Evolutionary conservation across 257 asterid genomes (phyloP).

Genomic region (Schizonepeta tenuifolia): DNA sequence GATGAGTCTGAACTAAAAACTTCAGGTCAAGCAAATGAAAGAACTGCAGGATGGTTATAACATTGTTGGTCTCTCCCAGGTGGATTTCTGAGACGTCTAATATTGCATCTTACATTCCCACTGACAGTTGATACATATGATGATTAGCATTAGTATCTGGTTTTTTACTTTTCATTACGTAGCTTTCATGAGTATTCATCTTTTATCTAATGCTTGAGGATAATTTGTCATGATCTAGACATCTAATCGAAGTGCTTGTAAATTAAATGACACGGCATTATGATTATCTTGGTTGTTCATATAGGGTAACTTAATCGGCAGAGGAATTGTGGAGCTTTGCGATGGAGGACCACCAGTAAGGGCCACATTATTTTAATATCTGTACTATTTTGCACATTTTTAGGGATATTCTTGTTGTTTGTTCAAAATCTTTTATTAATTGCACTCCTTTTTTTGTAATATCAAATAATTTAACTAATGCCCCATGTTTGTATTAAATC

Average conservation of each 20-base stretch:
- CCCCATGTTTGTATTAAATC: too few species aligned
- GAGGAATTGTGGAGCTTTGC: constrained; percentile 87
- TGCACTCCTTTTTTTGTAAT: neutral
- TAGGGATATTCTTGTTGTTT: constrained; percentile 4
- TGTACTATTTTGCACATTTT: neutral
- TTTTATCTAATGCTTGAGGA: constrained; percentile 10
- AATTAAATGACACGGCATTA: constrained; percentile 19
- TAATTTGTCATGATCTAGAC: neutral
- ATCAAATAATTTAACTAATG: neutral
- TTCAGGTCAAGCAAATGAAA: constrained; percentile 86
- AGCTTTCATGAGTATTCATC: neutral
- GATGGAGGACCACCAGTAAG: constrained; percentile 96
- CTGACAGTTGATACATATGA: neutral
- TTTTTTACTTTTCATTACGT: too few species aligned
- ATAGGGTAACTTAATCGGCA: constrained; percentile 92
- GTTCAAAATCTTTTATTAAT: neutral
- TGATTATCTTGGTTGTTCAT: constrained; percentile 37
- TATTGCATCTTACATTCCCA: neutral
- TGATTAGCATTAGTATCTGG: neutral
- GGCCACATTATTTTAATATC: constrained; percentile 17
- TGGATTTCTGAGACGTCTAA: constrained; percentile 33
- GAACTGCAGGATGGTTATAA: constrained; percentile 83
- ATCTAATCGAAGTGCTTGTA: neutral
- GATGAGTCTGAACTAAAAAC: constrained; percentile 29
- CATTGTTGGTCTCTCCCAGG: constrained; percentile 98